Percentiles rank a stretch among this genome's conserved stretches.
Conservation (phyloP, 768 basidiomycete genomes). For the Psilocybe cyanescens region DNA sequence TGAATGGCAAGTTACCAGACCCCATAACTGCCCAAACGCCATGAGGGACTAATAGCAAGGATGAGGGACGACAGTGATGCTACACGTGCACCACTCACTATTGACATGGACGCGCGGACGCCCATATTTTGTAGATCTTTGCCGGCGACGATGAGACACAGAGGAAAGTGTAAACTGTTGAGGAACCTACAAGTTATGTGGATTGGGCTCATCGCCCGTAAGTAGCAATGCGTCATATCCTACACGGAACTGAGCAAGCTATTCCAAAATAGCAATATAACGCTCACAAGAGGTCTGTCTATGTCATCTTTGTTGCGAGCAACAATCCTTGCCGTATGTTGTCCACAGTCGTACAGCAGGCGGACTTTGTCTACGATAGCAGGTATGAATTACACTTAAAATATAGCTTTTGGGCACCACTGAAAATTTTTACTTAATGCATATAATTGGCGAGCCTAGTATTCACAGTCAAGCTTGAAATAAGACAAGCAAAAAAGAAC, state of each 20-base stretch:
- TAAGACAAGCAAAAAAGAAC: conserved; percentile 17
- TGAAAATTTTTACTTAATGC: conserved; percentile 54
- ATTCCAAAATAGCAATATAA: background rate
- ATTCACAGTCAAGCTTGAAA: background rate
- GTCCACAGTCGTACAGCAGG: conserved; percentile 72
- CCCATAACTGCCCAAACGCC: conserved; percentile 82
- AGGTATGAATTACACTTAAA: background rate
- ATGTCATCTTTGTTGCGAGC: conserved; percentile 66
- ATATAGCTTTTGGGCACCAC: background rate
- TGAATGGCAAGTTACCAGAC: conserved; percentile 76
- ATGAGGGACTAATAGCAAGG: conserved; percentile 60
- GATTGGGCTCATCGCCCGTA: conserved; percentile 89
- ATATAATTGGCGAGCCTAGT: conserved; percentile 68
- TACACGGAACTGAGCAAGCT: conserved; percentile 22
- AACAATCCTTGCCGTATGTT: conserved; percentile 74
- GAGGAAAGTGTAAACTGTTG: background rate
- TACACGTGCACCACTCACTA: conserved; percentile 46
- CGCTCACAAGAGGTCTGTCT: conserved; percentile 61
- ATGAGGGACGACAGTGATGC: background rate
- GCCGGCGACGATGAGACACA: background rate
- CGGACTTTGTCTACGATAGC: conserved; percentile 67
- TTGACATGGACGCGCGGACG: conserved; percentile 85
- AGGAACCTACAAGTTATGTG: conserved; percentile 69
- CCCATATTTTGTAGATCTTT: conserved; percentile 80
- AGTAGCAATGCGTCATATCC: conserved; percentile 85